Base-by-base conservation (phyloP, 805 yeast species). In the Saccharomycopsis sp. region DNA sequence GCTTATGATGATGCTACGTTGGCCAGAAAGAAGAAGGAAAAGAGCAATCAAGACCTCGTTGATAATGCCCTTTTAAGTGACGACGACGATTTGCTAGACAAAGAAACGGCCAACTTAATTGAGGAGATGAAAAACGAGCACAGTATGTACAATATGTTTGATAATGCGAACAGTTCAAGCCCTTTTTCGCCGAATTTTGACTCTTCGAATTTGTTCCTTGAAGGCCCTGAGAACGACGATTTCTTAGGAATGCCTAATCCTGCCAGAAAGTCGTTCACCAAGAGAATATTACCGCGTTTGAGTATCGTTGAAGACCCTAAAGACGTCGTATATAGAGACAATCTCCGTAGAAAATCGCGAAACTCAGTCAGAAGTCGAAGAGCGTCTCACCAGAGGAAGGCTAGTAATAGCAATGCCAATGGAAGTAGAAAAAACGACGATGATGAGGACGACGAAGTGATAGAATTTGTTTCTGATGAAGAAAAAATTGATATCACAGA, bases 381-480 rank as follows among this genome's bases (percentile, higher is more conserved):
- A n/a, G n/a, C n/a, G n/a, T 9, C n/a, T 3, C 52, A 29, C 38
- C 17, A 34, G 23, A 52, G 22, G 19, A 5, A 5, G 17, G 3
- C 5, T 17, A 53, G 29, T n/a, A 47, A 15, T n/a, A 47, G 50
- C 15, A 47, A 8, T 15, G 17, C 12, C 22, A 47, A 47, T 8
- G 20, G 3, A 14, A n/a, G 7, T 5, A 53, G 53, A 19, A 42
- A 8, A 20, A 23, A 19, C 20, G 42, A 50, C 5, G 41, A 47
- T 38, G 55, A 56, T 42, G 55, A 58, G 34, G 63, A 61, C 20
- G 78, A 75, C 47, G 74, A 72, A 1, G 70, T 66, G 19, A 57
- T 70, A n/a, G 72, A 70, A 53, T 66, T 66, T 57, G 68, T 68
- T 54, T 65, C 71, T n/a, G 74, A 68, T 47, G 71, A 71, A 29